Conservation (phyloP, 495 filamentous ascomycete species). For the Trichodelitschia bisporula region DNA sequence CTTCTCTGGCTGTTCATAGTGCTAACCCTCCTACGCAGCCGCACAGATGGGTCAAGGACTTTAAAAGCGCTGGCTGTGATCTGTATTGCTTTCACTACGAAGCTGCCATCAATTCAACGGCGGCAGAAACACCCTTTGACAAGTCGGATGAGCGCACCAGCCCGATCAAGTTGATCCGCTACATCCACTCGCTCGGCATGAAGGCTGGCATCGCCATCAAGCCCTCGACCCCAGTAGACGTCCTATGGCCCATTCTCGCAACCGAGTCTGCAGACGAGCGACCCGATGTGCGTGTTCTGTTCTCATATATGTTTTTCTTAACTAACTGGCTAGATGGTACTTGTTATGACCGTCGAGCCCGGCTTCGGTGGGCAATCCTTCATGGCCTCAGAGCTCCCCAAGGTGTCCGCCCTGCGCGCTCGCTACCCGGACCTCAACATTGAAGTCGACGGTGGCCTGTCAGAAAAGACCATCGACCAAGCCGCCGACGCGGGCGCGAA, state of each 20-base stretch:
- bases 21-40: conserved; percentile 40
- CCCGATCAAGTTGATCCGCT: conserved; percentile 64
- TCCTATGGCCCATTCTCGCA: conserved; percentile 75
- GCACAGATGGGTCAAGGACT: conserved; percentile 91
- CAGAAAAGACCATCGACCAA: conserved; percentile 70
- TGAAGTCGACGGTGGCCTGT: conserved; percentile 86
- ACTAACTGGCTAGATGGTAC: conserved; percentile 55
- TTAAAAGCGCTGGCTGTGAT: conserved; percentile 82
- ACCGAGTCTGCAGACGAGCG: conserved; percentile 40
- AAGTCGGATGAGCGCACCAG: conserved; percentile 39
- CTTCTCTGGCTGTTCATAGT: no score
- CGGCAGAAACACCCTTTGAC: conserved; percentile 52
- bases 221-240: conserved; percentile 69
- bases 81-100: conserved; percentile 99
- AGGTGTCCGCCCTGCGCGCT: conserved; percentile 60
- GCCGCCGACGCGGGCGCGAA: conserved; percentile 92
- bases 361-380: conserved; percentile 98
- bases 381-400: conserved; percentile 85
- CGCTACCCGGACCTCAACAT: conserved; percentile 84
- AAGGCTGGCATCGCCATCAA: conserved; percentile 89
- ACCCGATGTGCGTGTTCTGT: conserved; percentile 50
- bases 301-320: background rate
- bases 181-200: conserved; percentile 74
- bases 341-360: conserved; percentile 95
- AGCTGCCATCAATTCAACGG: conserved; percentile 65